phyloP scores from a whole-genome alignment of 129 eudicot species.

The Artemisia argyi region DNA sequence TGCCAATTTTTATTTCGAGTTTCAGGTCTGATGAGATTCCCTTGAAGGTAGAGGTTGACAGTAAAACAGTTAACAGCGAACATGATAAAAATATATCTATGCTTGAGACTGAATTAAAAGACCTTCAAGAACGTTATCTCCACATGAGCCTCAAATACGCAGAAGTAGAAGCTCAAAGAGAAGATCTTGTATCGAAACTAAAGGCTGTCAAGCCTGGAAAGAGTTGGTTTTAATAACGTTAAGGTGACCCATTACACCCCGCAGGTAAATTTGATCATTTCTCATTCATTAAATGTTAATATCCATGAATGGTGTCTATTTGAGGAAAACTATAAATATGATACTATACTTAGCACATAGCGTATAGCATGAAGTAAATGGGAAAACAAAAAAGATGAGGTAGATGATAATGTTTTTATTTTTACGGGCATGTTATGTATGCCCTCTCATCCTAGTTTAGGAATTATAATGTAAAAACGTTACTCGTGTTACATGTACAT shows the following conservation, averaged over 20 bases:
- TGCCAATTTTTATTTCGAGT: conserved; percentile 24
- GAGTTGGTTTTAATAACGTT: conserved; percentile 55
- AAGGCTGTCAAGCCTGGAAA: conserved; percentile 52
- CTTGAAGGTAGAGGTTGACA: conserved; percentile 16
- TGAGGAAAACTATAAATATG: conserved; percentile 16
- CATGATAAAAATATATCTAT: conserved; percentile 29
- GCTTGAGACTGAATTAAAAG: conserved; percentile 56
- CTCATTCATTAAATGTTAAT: conserved; percentile 17
- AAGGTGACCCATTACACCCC: not conserved
- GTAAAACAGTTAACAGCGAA: conserved; percentile 16
- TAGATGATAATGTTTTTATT: conserved; percentile 5
- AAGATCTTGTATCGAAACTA: conserved; percentile 61
- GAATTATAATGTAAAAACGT: conserved; percentile 16
- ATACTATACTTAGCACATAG: conserved; percentile 11
- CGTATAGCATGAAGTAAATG: conserved; percentile 21
- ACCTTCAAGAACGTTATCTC: conserved; percentile 64
- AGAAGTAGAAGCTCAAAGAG: conserved; percentile 72
- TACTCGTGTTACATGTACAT: conserved; percentile 22
- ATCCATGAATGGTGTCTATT: conserved; percentile 6
- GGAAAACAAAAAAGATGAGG: not conserved
- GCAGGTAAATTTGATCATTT: conserved; percentile 20
- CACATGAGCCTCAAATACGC: conserved; percentile 78
- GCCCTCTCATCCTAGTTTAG: conserved; percentile 31
- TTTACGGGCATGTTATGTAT: conserved; percentile 26
- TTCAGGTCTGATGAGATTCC: conserved; percentile 12